These are phyloP conservation scores for Helminthosporium solani DNA, from an alignment of 2,329 filamentous ascomycete species.

Conservation along the genomic window DNA sequence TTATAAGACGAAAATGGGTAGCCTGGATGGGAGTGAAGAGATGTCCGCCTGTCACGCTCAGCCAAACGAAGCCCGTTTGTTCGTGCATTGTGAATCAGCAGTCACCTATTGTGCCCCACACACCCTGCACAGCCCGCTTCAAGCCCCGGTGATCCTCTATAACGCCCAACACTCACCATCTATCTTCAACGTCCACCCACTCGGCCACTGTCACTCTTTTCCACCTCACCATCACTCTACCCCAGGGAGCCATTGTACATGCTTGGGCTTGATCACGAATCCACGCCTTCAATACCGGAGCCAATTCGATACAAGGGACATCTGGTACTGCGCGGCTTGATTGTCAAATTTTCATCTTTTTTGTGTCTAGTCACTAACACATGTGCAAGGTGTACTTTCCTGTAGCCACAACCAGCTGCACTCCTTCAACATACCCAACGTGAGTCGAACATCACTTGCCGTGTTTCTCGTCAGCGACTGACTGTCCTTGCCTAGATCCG, in stretches of 20 bases:
- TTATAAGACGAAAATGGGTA: no score
- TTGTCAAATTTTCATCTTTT: neutral
- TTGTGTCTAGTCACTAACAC: conserved; percentile 5
- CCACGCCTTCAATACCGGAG: neutral
- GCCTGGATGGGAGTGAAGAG: no score
- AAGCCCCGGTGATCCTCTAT: neutral
- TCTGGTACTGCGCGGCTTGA: conserved; percentile 15
- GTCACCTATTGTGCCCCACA: neutral
- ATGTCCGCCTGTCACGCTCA: no score
- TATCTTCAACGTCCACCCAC: neutral
- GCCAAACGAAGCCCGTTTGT: neutral
- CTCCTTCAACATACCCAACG: conserved; percentile 18
- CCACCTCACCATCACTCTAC: neutral
- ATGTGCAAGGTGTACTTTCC: conserved; percentile 4
- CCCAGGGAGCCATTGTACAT: neutral
- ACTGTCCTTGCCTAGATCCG: conserved; percentile 35
- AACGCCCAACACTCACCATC: neutral
- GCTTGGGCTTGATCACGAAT: conserved; percentile 5
- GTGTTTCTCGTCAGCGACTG: conserved; percentile 5
- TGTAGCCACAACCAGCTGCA: conserved; percentile 20
- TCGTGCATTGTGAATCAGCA: neutral
- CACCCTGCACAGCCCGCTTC: neutral
- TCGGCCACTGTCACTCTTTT: neutral
- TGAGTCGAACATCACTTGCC: conserved; percentile 14
- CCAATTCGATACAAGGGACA: neutral